phyloP scores from a whole-genome alignment of 257 asterid species.

The Rubia yunnanensis region DNA sequence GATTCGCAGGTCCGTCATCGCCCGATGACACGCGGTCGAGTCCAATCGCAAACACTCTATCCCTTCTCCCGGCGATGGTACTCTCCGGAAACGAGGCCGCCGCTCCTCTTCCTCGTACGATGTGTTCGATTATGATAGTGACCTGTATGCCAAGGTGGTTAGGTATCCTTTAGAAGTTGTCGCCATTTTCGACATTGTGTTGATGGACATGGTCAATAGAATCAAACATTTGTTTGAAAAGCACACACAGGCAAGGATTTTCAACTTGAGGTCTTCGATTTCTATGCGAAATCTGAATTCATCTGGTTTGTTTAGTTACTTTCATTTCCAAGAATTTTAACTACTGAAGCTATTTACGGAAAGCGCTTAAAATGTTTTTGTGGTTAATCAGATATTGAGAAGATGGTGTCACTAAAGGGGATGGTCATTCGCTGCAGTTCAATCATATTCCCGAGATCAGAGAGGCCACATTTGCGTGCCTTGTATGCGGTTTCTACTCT shows the following conservation, averaged over 20 bases:
- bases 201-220: constrained; percentile 82
- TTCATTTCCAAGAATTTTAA: background rate
- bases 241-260: constrained; percentile 89
- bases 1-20: constrained; percentile 55
- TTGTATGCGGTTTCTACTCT: constrained; percentile 86
- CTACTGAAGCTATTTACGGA: background rate
- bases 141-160: constrained; percentile 84
- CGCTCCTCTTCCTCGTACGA: constrained; percentile 36
- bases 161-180: constrained; percentile 92
- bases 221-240: constrained; percentile 73
- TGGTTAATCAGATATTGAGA: constrained; percentile 69
- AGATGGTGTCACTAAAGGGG: constrained; percentile 92
- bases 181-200: constrained; percentile 83
- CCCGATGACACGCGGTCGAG: constrained; percentile 62
- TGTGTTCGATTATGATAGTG: constrained; percentile 66
- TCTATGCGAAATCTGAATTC: constrained; percentile 92
- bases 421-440: constrained; percentile 95
- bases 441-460: constrained; percentile 91
- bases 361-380: background rate
- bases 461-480: constrained; percentile 93
- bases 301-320: constrained; percentile 50
- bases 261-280: constrained; percentile 69
- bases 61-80: constrained; percentile 57
- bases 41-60: constrained; percentile 76
- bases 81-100: constrained; percentile 61